These are phyloP conservation scores for Crithidia brevicula DNA, from an alignment of 208 protist genomes.

Conservation along the genomic window DNA sequence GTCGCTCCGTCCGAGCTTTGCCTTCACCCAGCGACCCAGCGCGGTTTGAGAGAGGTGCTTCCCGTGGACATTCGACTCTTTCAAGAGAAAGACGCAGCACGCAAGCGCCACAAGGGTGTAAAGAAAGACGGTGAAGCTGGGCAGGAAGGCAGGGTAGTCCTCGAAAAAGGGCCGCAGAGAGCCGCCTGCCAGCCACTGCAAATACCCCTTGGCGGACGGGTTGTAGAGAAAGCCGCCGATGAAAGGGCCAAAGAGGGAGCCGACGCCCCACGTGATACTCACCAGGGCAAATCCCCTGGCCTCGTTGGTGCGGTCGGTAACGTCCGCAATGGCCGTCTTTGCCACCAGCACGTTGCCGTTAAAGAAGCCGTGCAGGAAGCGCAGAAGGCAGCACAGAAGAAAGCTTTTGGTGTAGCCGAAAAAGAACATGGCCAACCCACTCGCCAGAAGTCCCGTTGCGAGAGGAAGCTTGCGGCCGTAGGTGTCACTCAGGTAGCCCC, in stretches of 20 bases:
- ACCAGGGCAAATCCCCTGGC: conserved; percentile 95
- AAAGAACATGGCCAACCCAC: conserved; percentile 60
- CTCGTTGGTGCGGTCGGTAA: conserved; percentile 71
- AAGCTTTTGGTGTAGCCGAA: conserved; percentile 61
- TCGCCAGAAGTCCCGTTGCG: conserved; percentile 44
- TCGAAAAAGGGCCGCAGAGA: conserved; percentile 42
- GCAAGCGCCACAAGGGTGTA: conserved; percentile 45
- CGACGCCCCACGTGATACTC: conserved; percentile 84
- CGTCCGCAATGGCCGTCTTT: conserved; percentile 76
- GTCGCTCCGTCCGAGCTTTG: neutral
- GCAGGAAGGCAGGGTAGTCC: conserved; percentile 53
- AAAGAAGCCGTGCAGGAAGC: conserved; percentile 73
- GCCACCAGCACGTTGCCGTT: conserved; percentile 75
- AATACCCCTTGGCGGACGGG: conserved; percentile 34
- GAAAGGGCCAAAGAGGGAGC: conserved; percentile 62
- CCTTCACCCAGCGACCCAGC: conserved; percentile 8
- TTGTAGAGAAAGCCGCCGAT: conserved; percentile 80
- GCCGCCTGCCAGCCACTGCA: conserved; percentile 39
- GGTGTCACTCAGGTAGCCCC: conserved; percentile 68
- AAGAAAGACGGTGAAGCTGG: conserved; percentile 41
- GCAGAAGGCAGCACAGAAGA: conserved; percentile 47
- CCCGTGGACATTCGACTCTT: conserved; percentile 45
- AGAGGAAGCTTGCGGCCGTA: conserved; percentile 68
- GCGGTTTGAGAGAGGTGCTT: conserved; percentile 17
- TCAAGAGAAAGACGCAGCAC: conserved; percentile 45